A percentile compares a stretch with the other conserved stretches of the same genome.
Conservation (phyloP, 2,329 filamentous ascomycete species). For the Hirsutella rhossiliensis region DNA sequence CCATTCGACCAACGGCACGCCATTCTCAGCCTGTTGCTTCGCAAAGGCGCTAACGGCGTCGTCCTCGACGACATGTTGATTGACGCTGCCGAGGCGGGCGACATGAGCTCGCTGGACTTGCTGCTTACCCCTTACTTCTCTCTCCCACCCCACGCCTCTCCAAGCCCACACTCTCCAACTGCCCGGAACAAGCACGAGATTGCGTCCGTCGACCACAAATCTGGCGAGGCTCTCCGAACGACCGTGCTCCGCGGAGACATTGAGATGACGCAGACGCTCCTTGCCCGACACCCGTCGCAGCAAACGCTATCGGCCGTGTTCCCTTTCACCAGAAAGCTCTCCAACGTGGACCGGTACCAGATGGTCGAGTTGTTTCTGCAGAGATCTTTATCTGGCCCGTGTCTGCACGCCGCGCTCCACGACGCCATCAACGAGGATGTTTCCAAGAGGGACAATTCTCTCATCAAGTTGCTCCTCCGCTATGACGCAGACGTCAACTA, state of each 20-base stretch:
- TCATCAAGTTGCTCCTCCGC: conserved; percentile 39
- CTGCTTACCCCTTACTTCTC: conserved; percentile 37
- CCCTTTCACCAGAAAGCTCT: conserved; percentile 31
- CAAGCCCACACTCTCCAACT: conserved; percentile 11
- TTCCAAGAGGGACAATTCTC: conserved; percentile 32
- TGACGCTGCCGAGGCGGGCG: conserved; percentile 34
- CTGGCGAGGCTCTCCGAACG: conserved; percentile 36
- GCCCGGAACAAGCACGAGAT: conserved; percentile 31
- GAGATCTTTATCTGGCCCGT: conserved; percentile 32
- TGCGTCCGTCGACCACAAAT: conserved; percentile 40
- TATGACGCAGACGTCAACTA: conserved; percentile 43
- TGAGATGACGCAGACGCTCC: conserved; percentile 31
- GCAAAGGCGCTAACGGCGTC: conserved; percentile 35
- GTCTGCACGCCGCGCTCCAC: conserved; percentile 37
- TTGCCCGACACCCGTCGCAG: conserved; percentile 32
- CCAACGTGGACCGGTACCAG: conserved; percentile 28
- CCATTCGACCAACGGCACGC: conserved; percentile 30
- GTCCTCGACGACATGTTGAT: conserved; percentile 37
- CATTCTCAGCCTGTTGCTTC: conserved; percentile 33
- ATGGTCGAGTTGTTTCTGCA: conserved; percentile 38
- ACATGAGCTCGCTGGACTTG: conserved; percentile 33
- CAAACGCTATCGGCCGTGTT: conserved; percentile 37
- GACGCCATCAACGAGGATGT: conserved; percentile 37
- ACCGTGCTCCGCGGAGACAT: conserved; percentile 34
- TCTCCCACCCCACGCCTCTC: conserved; percentile 11